Conservation (phyloP, 306 rosid genomes). For the Inga oerstediana region DNA sequence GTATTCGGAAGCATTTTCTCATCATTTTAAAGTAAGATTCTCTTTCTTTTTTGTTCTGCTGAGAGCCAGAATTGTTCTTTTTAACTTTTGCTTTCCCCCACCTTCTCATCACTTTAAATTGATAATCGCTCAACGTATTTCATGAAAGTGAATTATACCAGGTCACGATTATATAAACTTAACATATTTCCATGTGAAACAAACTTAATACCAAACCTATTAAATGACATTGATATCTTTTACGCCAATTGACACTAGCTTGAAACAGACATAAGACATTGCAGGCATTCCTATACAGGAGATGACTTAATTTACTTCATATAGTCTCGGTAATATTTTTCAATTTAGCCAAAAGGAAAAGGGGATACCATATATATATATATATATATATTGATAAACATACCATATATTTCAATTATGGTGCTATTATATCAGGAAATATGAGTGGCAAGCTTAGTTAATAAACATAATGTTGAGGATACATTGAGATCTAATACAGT, state of each 20-base stretch:
- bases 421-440: neutral
- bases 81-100: neutral
- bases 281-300: neutral
- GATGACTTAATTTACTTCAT: neutral
- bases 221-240: neutral
- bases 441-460: constrained; percentile 23
- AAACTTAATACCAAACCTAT: neutral
- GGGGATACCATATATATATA: neutral
- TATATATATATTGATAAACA: too few relatives aligned
- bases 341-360: constrained; percentile 18
- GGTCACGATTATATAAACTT: neutral
- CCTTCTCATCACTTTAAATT: neutral
- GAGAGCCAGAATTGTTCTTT: neutral
- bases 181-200: neutral
- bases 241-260: neutral
- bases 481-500: neutral
- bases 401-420: neutral
- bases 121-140: neutral
- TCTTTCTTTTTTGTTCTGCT: neutral
- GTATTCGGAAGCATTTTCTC: constrained; percentile 25
- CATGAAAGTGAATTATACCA: neutral
- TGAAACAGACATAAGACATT: neutral
- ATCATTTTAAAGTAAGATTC: constrained; percentile 32
- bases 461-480: neutral
- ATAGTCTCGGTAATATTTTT: constrained; percentile 2